Evolutionary conservation across 2,329 filamentous ascomycete species (phyloP).

Genomic region (Alternaria incomplexa): DNA sequence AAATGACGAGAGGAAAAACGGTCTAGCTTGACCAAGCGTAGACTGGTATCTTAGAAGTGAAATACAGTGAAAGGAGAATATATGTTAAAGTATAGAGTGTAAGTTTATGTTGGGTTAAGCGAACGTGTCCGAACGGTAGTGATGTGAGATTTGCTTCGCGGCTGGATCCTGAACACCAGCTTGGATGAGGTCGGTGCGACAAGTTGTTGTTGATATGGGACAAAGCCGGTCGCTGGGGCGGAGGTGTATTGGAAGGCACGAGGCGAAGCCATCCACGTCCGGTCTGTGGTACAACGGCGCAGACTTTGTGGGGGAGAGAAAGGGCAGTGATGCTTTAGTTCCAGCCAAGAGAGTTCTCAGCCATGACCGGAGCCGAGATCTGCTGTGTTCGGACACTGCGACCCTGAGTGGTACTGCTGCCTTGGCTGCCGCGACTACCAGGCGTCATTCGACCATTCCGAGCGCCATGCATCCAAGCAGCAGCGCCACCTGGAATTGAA

Average conservation of each 20-base stretch:
- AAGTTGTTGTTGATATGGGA: conserved; percentile 2
- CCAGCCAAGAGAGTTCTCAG: conserved; percentile 95
- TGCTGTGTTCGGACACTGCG: conserved; percentile 69
- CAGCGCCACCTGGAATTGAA: conserved; percentile 51
- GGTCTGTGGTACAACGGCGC: conserved; percentile 41
- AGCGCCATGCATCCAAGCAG: conserved; percentile 57
- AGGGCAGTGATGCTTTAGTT: conserved; percentile 63
- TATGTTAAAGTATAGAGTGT: conserved; percentile 40
- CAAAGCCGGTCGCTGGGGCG: conserved; percentile 7
- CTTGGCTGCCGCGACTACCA: conserved; percentile 48
- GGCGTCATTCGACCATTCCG: conserved; percentile 49
- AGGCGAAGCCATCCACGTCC: conserved; percentile 12
- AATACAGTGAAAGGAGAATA: conserved; percentile 34
- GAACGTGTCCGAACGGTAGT: conserved; percentile 46
- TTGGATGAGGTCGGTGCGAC: conserved; percentile 18
- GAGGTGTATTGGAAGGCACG: conserved; percentile 30
- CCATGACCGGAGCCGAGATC: conserved; percentile 89
- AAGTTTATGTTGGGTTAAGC: conserved; percentile 34
- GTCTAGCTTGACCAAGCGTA: conserved; percentile 41
- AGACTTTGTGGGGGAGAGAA: conserved; percentile 15
- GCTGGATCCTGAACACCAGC: conserved; percentile 21
- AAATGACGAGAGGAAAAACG: conserved; percentile 36
- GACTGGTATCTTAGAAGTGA: conserved; percentile 53
- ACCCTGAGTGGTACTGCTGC: conserved; percentile 66
- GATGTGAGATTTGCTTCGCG: conserved; percentile 22